Evolutionary conservation across 768 basidiomycete genomes (phyloP).

Genomic region (Leccinellum luteum): DNA sequence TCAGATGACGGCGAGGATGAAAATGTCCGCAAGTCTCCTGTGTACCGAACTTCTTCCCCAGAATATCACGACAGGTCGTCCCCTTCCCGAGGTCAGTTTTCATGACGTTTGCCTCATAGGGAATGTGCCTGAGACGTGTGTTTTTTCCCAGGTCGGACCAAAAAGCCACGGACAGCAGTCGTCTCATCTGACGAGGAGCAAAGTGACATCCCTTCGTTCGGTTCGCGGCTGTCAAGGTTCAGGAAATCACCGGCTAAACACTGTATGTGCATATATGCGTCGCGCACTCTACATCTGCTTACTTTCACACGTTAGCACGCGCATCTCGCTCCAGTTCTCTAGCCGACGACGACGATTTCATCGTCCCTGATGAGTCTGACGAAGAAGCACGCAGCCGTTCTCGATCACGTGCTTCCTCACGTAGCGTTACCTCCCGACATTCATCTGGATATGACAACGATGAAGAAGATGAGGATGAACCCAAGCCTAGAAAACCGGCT

Average conservation of each 20-base stretch:
- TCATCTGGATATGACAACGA: constrained; percentile 39
- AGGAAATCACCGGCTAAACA: constrained; percentile 60
- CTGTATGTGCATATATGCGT: constrained; percentile 34
- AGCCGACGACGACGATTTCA: constrained; percentile 71
- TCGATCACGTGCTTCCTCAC: constrained; percentile 53
- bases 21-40: constrained; percentile 10
- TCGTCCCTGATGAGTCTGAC: constrained; percentile 65
- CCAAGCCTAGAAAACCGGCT: constrained; percentile 38
- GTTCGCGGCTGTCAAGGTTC: constrained; percentile 60
- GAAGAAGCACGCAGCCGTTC: constrained; percentile 48
- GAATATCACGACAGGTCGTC: constrained; percentile 26
- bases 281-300: constrained; percentile 3
- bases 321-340: constrained; percentile 38
- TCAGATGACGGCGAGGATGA: constrained; percentile 61
- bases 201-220: constrained; percentile 46
- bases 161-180: constrained; percentile 60
- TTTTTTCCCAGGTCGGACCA: constrained; percentile 41
- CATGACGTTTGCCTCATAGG: neutral
- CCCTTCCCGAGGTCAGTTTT: constrained; percentile 24
- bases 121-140: constrained; percentile 2
- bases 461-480: constrained; percentile 33
- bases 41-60: constrained; percentile 28
- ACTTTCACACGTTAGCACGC: constrained; percentile 32
- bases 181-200: constrained; percentile 49
- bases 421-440: constrained; percentile 30